Conservation (phyloP, 805 yeast species). For the Komagataella pseudopastoris region DNA sequence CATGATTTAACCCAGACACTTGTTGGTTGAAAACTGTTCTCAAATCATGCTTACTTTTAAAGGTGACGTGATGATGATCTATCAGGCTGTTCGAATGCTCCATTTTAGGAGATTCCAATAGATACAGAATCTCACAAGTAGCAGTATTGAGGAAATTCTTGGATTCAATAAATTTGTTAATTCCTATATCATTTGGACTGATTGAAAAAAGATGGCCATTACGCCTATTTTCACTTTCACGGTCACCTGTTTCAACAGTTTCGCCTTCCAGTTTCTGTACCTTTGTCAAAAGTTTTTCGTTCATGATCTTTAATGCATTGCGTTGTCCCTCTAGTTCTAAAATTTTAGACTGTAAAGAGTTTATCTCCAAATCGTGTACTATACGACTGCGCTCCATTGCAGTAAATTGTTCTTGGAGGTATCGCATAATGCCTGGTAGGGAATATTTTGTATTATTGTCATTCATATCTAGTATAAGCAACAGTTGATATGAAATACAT, state of each 20-base stretch:
- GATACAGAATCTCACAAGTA: slow-evolving; percentile 20
- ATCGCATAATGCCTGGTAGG: slow-evolving; percentile 46
- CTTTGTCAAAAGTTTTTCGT: slow-evolving; percentile 24
- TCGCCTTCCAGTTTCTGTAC: slow-evolving; percentile 24
- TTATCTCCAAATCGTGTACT: slow-evolving; percentile 37
- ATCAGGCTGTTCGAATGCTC: slow-evolving; percentile 6
- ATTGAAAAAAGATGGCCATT: neutral
- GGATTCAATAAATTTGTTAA: slow-evolving; percentile 16
- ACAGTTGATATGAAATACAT: neutral
- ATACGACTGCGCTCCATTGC: slow-evolving; percentile 28
- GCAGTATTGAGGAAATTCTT: slow-evolving; percentile 19
- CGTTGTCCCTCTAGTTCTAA: slow-evolving; percentile 39
- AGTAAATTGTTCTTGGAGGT: slow-evolving; percentile 45
- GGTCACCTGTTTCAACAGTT: slow-evolving; percentile 3
- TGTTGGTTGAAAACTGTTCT: neutral
- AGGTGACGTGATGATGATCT: neutral
- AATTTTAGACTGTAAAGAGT: slow-evolving; percentile 36
- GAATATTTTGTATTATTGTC: slow-evolving; percentile 17
- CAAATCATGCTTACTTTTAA: neutral
- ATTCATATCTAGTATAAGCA: slow-evolving; percentile 1
- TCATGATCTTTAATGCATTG: slow-evolving; percentile 26
- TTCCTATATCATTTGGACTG: slow-evolving; percentile 11
- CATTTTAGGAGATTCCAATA: slow-evolving; percentile 19
- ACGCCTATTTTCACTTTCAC: neutral
- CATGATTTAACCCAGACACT: neutral